A percentile compares a stretch with the other conserved stretches of the same genome.
These are phyloP conservation scores for Syzygium malaccense DNA, from an alignment of 441 rosid species.

Conservation along the genomic window DNA sequence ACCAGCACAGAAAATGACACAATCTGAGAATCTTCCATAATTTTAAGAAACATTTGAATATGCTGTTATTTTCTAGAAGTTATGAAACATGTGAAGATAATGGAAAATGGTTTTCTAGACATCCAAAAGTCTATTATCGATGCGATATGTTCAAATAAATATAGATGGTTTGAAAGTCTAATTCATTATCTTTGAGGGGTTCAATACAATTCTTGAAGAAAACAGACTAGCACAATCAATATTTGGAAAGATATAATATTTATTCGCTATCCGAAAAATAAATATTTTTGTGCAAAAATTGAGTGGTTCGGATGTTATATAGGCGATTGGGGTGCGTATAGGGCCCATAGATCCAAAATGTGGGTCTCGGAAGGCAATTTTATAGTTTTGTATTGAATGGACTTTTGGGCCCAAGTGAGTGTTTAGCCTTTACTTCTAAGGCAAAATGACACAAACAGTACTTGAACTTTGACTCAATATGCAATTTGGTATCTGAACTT, in stretches of 20 bases:
- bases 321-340: neutral
- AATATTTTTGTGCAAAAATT: neutral
- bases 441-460: too few species aligned
- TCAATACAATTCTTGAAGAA: neutral
- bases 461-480: too few species aligned
- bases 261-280: neutral
- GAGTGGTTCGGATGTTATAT: neutral
- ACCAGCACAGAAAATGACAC: neutral
- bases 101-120: neutral
- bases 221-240: neutral
- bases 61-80: neutral
- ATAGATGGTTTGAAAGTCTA: neutral
- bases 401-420: neutral
- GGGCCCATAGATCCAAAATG: neutral
- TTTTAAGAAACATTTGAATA: neutral
- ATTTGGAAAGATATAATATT: fast-evolving
- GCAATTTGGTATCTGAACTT: too few species aligned
- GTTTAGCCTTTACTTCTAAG: neutral
- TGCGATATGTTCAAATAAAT: fast-evolving
- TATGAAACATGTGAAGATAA: neutral
- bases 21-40: neutral
- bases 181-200: neutral
- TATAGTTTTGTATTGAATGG: neutral
- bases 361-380: neutral
- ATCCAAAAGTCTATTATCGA: neutral